Conservation (phyloP, 345 rosid genomes). For the Corchorus olitorius region DNA sequence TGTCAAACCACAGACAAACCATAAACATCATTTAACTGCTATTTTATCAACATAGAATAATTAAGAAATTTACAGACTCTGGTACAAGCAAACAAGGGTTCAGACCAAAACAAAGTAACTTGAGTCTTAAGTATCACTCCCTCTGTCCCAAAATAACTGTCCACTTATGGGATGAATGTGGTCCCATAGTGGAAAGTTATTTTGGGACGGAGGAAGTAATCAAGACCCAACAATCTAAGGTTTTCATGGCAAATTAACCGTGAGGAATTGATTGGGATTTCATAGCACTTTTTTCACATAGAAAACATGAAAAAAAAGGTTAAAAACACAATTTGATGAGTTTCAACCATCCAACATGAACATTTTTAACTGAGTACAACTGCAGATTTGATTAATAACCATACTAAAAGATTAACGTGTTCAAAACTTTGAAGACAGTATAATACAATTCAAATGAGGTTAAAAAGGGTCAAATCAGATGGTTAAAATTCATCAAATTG, state of each 20-base stretch:
- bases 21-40: neutral
- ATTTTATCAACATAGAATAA: neutral
- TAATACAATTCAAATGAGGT: neutral
- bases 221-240: neutral
- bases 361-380: neutral
- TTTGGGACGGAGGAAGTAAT: too few species aligned
- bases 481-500: slow-evolving; percentile 11
- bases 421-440: neutral
- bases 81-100: neutral
- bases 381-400: neutral
- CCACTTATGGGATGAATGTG: too few species aligned
- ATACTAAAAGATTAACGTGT: neutral
- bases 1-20: neutral
- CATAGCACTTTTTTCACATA: neutral
- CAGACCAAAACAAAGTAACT: neutral
- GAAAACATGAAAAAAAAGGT: neutral
- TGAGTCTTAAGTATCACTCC: neutral
- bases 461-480: neutral
- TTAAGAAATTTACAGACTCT: neutral
- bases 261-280: neutral
- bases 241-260: neutral
- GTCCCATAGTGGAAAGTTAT: too few species aligned
- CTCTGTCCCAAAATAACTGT: too few species aligned
- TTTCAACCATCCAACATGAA: neutral
- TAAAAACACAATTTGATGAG: neutral